phyloP scores from a whole-genome alignment of 805 yeast genomes.

The Myxozyma nipponensis region DNA sequence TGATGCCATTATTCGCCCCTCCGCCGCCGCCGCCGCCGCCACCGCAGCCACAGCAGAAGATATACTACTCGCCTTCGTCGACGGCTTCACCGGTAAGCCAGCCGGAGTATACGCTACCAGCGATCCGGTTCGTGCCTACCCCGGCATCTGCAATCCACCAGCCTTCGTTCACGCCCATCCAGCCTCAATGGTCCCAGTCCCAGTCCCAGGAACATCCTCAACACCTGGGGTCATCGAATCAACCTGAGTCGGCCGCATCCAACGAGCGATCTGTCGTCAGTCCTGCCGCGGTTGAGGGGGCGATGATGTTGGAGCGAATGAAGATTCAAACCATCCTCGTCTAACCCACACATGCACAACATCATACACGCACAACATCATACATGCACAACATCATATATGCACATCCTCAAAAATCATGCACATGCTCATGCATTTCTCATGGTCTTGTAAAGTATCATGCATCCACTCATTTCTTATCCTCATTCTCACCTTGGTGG shows the following conservation, averaged over 20 bases:
- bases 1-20: not conserved
- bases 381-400: too few species aligned
- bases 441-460: too few species aligned
- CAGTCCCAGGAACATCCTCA: not conserved
- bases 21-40: not conserved
- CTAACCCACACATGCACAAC: too few species aligned
- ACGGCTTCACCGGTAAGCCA: not conserved
- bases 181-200: not conserved
- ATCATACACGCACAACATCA: too few species aligned
- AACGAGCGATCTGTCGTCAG: constrained; percentile 13
- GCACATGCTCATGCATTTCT: too few species aligned
- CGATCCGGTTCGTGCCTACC: not conserved
- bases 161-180: not conserved
- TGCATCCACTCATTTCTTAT: too few species aligned
- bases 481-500: not conserved
- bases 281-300: constrained; percentile 22
- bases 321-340: constrained; percentile 24
- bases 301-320: constrained; percentile 26
- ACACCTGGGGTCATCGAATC: not conserved
- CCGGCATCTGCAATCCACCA: not conserved
- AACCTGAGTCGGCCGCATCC: not conserved
- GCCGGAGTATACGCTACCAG: not conserved
- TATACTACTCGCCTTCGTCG: not conserved
- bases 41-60: too few species aligned
- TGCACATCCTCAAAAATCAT: too few species aligned